These are phyloP conservation scores for Pseudogymnoascus verrucosus DNA, from an alignment of 2,329 filamentous ascomycete species.

Conservation along the genomic window DNA sequence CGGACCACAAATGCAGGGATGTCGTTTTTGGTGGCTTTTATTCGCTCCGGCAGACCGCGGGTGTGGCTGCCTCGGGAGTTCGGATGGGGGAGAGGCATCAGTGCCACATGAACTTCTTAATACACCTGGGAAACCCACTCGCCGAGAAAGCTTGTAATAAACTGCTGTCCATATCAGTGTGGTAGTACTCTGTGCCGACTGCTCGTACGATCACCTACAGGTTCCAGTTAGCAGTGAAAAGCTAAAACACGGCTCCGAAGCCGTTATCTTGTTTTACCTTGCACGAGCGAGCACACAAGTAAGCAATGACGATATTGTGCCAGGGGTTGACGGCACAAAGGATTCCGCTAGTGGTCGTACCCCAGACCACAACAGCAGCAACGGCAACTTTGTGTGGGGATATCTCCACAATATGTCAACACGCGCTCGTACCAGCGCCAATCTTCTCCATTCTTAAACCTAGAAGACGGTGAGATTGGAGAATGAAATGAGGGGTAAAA, in stretches of 20 bases:
- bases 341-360: background rate
- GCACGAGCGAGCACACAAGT: background rate
- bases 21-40: background rate
- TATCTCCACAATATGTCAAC: constrained; percentile 6
- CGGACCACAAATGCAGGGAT: background rate
- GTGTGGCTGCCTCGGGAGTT: background rate
- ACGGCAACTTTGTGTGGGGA: background rate
- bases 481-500: background rate
- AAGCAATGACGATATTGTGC: background rate
- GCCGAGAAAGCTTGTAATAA: background rate
- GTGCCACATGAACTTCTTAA: background rate
- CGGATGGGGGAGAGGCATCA: background rate
- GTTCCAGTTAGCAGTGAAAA: background rate
- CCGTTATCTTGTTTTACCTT: background rate
- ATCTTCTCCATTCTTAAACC: background rate
- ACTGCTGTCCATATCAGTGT: background rate
- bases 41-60: background rate
- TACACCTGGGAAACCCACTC: background rate
- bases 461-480: background rate
- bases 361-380: background rate
- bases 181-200: background rate
- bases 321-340: background rate
- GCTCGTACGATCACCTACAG: background rate
- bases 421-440: background rate
- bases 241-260: background rate